Evolutionary conservation across 2,329 filamentous ascomycete genomes (phyloP).

Genomic region (Trichophyton equinum): DNA sequence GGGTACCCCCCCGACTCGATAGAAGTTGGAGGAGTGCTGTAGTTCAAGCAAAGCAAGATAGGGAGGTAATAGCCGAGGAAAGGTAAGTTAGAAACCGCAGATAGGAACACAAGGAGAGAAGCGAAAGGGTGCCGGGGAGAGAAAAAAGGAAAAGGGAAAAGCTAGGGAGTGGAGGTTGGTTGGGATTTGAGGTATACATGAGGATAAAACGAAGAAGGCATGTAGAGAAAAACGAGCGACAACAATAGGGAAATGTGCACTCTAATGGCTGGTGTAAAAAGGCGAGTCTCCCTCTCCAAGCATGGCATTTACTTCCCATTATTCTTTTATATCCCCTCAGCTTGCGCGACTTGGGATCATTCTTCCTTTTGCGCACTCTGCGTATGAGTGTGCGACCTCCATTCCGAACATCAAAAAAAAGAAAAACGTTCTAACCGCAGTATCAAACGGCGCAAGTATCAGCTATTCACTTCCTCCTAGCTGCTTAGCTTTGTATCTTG

Average conservation of each 20-base stretch:
- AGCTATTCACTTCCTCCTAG: neutral
- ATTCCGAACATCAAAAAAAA: neutral
- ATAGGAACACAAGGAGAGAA: slow-evolving; percentile 1
- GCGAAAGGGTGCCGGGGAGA: neutral
- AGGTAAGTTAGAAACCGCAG: slow-evolving; percentile 1
- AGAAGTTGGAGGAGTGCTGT: neutral
- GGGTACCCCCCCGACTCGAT: neutral
- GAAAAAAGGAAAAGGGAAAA: neutral
- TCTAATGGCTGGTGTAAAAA: neutral
- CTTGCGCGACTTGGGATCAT: neutral
- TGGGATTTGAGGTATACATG: neutral
- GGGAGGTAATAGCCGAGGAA: neutral
- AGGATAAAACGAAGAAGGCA: neutral
- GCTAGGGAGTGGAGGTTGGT: neutral
- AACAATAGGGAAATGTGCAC: neutral
- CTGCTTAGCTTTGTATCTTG: neutral
- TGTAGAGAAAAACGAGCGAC: neutral
- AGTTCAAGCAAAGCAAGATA: neutral
- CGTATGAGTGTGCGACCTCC: neutral
- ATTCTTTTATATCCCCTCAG: neutral
- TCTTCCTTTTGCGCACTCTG: neutral
- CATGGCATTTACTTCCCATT: neutral
- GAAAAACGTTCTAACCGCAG: slow-evolving; percentile 3
- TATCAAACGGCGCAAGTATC: slow-evolving; percentile 5
- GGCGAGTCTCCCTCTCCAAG: neutral